Evolutionary conservation across 2,329 filamentous ascomycete genomes (phyloP).

Genomic region (Pseudocercospora eumusae): DNA sequence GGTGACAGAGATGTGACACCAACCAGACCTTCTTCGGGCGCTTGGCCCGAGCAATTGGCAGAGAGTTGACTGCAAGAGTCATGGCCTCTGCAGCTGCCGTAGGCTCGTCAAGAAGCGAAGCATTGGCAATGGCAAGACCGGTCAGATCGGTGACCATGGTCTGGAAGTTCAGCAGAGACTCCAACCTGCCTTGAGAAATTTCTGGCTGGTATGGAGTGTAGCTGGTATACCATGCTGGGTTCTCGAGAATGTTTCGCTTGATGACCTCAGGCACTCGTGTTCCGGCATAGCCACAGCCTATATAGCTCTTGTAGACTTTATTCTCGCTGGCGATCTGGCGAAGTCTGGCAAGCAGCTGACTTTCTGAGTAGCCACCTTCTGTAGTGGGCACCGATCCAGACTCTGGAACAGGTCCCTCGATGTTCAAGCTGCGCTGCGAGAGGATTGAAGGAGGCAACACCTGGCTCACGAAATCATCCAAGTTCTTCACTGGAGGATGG

Average conservation of each 20-base stretch:
- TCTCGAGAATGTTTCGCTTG: constrained; percentile 88
- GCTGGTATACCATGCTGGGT: constrained; percentile 95
- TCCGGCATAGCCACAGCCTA: constrained; percentile 84
- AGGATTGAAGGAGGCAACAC: constrained; percentile 81
- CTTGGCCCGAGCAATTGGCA: constrained; percentile 71
- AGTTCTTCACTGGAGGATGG: constrained; percentile 68
- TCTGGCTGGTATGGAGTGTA: constrained; percentile 97
- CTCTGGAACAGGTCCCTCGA: constrained; percentile 52
- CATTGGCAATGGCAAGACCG: constrained; percentile 82
- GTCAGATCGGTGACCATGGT: constrained; percentile 89
- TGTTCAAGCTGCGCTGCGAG: constrained; percentile 63
- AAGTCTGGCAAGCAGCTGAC: constrained; percentile 57
- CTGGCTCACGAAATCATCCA: constrained; percentile 82
- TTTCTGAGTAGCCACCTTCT: constrained; percentile 59
- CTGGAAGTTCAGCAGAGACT: constrained; percentile 94
- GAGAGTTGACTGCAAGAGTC: constrained; percentile 81
- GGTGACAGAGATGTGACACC: constrained; percentile 78
- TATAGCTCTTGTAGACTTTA: constrained; percentile 66
- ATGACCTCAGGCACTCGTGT: constrained; percentile 88
- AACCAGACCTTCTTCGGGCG: constrained; percentile 76
- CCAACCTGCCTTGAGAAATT: constrained; percentile 90
- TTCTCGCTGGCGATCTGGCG: constrained; percentile 62
- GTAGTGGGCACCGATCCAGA: constrained; percentile 42
- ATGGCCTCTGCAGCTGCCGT: constrained; percentile 94
- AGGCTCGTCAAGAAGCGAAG: constrained; percentile 84